Evolutionary conservation across 495 filamentous ascomycete species (phyloP).

Genomic region (Xylaria castorea): DNA sequence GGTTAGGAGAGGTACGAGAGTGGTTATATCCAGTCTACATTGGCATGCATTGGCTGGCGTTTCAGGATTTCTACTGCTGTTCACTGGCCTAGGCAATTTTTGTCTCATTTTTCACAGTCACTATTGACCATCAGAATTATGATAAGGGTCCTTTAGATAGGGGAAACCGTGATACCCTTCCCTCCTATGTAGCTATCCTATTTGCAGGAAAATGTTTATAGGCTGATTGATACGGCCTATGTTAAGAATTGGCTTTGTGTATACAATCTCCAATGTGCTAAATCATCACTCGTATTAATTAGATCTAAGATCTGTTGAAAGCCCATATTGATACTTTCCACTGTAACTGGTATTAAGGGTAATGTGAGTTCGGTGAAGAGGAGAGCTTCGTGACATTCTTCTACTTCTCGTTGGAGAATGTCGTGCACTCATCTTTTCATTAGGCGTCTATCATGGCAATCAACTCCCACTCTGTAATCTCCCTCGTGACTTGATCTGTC

Average conservation of each 20-base stretch:
- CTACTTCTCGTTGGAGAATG: neutral
- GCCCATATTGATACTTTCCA: neutral
- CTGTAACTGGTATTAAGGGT: neutral
- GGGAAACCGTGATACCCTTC: constrained; percentile 16
- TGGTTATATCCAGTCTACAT: constrained; percentile 23
- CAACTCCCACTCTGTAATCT: neutral
- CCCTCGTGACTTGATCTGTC: neutral
- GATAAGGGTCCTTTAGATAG: constrained; percentile 7
- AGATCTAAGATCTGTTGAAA: neutral
- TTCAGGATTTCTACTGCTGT: constrained; percentile 25
- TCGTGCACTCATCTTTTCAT: neutral
- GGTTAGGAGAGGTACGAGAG: neutral
- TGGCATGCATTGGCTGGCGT: constrained; percentile 28
- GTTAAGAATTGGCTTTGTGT: neutral
- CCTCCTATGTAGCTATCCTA: constrained; percentile 6
- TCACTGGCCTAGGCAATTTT: constrained; percentile 19
- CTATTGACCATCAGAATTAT: constrained; percentile 13
- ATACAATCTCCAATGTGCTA: neutral
- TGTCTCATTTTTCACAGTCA: constrained; percentile 20
- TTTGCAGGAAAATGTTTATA: neutral
- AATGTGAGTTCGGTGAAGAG: neutral
- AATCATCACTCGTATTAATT: neutral
- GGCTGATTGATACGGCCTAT: neutral
- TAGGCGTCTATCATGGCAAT: neutral
- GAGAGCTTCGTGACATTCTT: neutral